These are phyloP conservation scores for Danielia reshetovae DNA, from an alignment of 805 yeast species.

Conservation along the genomic window DNA sequence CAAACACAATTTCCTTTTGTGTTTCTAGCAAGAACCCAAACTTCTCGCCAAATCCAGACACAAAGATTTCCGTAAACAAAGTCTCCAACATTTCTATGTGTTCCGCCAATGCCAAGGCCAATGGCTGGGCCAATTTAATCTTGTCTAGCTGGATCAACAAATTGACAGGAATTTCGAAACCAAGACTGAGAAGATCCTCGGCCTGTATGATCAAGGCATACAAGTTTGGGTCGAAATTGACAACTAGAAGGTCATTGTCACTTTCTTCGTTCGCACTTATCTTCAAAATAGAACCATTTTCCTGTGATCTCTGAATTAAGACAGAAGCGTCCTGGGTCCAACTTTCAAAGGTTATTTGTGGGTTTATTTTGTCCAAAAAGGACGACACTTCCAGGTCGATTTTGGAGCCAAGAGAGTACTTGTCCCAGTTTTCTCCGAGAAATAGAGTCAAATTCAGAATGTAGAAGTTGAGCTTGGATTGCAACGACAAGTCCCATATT, in stretches of 20 bases:
- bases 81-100: conserved; percentile 40
- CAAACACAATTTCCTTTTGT: conserved; percentile 30
- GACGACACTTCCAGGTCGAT: conserved; percentile 48
- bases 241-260: conserved; percentile 1
- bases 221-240: conserved; percentile 4
- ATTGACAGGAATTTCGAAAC: conserved; percentile 54
- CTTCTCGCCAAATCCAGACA: conserved; percentile 35
- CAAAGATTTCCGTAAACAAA: conserved; percentile 18
- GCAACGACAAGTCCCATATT: conserved; percentile 4
- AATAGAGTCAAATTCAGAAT: conserved; percentile 17
- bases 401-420: conserved; percentile 50
- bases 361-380: conserved; percentile 45
- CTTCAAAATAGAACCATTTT: conserved; percentile 3
- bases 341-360: conserved; percentile 33
- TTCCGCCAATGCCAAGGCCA: conserved; percentile 52
- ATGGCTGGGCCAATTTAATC: conserved; percentile 52
- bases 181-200: conserved; percentile 27
- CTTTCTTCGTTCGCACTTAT: neutral
- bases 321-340: conserved; percentile 42
- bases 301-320: neutral
- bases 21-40: conserved; percentile 38
- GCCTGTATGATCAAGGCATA: conserved; percentile 5
- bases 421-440: conserved; percentile 35
- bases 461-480: conserved; percentile 23
- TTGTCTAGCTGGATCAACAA: conserved; percentile 45